These are phyloP conservation scores for Calonectria crousiana DNA, from an alignment of 2,329 filamentous ascomycete species.

Conservation along the genomic window DNA sequence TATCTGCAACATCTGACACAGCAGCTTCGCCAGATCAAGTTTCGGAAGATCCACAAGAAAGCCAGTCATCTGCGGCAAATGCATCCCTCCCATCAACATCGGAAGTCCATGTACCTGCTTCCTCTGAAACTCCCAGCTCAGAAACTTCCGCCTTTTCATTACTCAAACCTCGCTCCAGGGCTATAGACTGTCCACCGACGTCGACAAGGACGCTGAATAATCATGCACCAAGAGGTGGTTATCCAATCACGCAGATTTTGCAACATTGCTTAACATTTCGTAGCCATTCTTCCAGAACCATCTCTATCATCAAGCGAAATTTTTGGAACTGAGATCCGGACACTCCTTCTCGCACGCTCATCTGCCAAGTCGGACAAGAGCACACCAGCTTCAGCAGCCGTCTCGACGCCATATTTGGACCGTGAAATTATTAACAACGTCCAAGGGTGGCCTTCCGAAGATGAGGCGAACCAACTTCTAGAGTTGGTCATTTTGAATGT, in stretches of 20 bases:
- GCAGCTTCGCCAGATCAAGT: background rate
- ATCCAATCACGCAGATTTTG: background rate
- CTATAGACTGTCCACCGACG: background rate
- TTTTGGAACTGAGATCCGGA: constrained; percentile 28
- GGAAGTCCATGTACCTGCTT: background rate
- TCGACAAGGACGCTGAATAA: background rate
- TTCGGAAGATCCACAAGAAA: background rate
- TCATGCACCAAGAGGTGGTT: constrained; percentile 10
- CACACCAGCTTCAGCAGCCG: constrained; percentile 8
- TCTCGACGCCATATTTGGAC: constrained; percentile 14
- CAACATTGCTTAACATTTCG: background rate
- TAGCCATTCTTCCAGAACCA: constrained; percentile 18
- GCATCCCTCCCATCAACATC: background rate
- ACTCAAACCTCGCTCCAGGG: constrained; percentile 10
- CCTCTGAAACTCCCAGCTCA: constrained; percentile 18
- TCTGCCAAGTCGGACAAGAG: constrained; percentile 17
- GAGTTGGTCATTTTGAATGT: constrained; percentile 30
- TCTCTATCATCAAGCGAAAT: constrained; percentile 31
- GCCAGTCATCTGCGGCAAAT: background rate
- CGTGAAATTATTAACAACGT: constrained; percentile 23
- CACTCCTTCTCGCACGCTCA: constrained; percentile 19
- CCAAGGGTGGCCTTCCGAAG: constrained; percentile 29
- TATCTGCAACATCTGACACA: background rate
- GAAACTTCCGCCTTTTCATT: constrained; percentile 25
- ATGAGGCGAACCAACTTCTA: constrained; percentile 28